Evolutionary conservation across 352 stramenopile species (phyloP).

Genomic region (Globisporangium recalcitrans): DNA sequence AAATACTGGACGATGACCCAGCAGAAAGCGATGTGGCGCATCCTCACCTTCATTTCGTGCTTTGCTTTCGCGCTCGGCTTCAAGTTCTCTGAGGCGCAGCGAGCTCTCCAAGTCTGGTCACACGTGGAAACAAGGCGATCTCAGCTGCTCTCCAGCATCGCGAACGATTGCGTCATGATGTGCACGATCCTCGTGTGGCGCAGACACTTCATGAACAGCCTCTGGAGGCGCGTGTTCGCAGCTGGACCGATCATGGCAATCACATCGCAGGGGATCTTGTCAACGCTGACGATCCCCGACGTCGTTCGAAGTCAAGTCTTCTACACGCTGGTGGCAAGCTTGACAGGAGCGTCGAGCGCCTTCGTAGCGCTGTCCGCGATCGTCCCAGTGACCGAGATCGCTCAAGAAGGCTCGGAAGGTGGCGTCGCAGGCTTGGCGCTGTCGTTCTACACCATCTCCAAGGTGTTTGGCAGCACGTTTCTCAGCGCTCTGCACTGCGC

Average conservation of each 20-base stretch:
- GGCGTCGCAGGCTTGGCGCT: slow-evolving; percentile 14
- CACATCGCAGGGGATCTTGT: slow-evolving; percentile 20
- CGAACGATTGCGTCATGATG: slow-evolving; percentile 34
- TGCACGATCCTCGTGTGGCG: slow-evolving; percentile 30
- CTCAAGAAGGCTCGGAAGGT: slow-evolving; percentile 15
- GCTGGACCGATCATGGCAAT: slow-evolving; percentile 29
- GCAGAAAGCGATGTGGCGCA: slow-evolving; percentile 23
- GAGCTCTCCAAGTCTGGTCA: slow-evolving; percentile 30
- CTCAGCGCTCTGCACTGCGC: slow-evolving; percentile 10
- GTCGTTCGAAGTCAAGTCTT: slow-evolving; percentile 22
- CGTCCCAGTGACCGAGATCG: slow-evolving; percentile 20
- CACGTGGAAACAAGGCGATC: slow-evolving; percentile 21
- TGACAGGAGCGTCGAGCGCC: slow-evolving; percentile 24
- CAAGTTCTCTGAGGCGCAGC: slow-evolving; percentile 15
- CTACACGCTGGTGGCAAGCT: slow-evolving; percentile 23
- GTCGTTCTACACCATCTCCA: slow-evolving; percentile 17
- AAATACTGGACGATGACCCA: slow-evolving; percentile 21
- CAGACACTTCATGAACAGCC: slow-evolving; percentile 27
- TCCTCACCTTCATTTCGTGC: slow-evolving; percentile 16
- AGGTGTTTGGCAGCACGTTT: slow-evolving; percentile 18
- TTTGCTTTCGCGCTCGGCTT: slow-evolving; percentile 20
- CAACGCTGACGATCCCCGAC: slow-evolving; percentile 22
- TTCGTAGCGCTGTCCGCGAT: slow-evolving; percentile 35
- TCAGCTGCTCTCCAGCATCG: slow-evolving; percentile 23
- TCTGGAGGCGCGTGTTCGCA: slow-evolving; percentile 37